Base-by-base conservation (phyloP, 306 rosid genomes). In the Glycine latifolia region DNA sequence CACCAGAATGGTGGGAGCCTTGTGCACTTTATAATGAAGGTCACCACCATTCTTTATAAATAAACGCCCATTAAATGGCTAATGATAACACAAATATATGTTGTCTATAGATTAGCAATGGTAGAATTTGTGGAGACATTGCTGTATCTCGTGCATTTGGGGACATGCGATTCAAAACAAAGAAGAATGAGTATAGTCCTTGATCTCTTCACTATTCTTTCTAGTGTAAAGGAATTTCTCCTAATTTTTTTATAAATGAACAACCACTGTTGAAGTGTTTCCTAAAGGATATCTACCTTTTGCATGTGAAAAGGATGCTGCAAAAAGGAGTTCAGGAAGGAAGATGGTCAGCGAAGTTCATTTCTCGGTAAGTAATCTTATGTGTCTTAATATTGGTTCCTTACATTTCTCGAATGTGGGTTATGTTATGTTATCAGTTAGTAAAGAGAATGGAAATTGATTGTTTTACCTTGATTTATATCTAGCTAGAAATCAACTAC, bases 121-220 rank as follows among this genome's bases (percentile, higher is more conserved):
- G 99, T 66, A 90, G 99, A 85, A 92, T 95, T 67, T 95, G 99
- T 58, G 99, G 99, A 79, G 99, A 95, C 81, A 95, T 95, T 84
- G 94, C 99, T 44, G 92, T 95, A 48, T 92, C 99, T 82, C 98
- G 99, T 71, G 98, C 99, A 58, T 95, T 95, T 82, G 99, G 99
- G 65, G 99, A 95, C 86, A 7, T 88, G 75, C 88, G 98, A 76
- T 95, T 93, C 90, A 95, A 95, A 89, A 90, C 98, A 53, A 95
- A 91, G 94, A 93, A 95, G 89, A 88, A 89, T 46, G 94, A 95
- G 99, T 95, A 83, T 15, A 61, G 87, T 77, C 81, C 80, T 74
- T 87, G 59, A 81, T 48, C 79, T 71, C 82, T 85, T 61, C 78
- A 69, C 37, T 63, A 71, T 72, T 74, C 17, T 67, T 82, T 82